Conservation (phyloP, 2,329 filamentous ascomycete genomes). For the Lachnellula willkommii region DNA sequence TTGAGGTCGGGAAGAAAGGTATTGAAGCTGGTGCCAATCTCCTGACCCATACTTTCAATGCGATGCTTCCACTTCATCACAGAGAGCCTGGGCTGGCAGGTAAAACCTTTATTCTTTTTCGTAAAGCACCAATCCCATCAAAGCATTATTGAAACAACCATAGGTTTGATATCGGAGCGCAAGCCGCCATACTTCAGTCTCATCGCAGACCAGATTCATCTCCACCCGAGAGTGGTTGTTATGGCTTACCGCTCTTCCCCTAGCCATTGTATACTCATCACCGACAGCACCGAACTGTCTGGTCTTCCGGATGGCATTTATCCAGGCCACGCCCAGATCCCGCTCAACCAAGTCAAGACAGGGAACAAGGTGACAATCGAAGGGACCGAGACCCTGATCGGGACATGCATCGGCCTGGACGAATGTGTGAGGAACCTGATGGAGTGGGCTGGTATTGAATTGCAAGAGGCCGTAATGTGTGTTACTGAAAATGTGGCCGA, state of each 20-base stretch:
- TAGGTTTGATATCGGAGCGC: constrained; percentile 30
- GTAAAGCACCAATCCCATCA: background rate
- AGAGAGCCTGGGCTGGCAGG: constrained; percentile 47
- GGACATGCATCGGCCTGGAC: constrained; percentile 46
- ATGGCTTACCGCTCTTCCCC: constrained; percentile 45
- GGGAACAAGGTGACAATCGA: constrained; percentile 46
- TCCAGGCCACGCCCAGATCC: constrained; percentile 47
- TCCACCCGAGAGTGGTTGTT: constrained; percentile 45
- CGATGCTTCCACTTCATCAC: constrained; percentile 46
- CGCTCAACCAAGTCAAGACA: constrained; percentile 42
- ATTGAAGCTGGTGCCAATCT: constrained; percentile 44
- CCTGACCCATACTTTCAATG: constrained; percentile 51
- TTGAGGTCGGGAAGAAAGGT: constrained; percentile 40
- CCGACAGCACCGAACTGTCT: constrained; percentile 50
- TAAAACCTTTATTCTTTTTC: background rate
- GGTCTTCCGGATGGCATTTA: constrained; percentile 47
- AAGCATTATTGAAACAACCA: background rate
- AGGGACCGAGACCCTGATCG: constrained; percentile 48
- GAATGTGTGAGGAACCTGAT: constrained; percentile 42
- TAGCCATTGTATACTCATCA: constrained; percentile 45
- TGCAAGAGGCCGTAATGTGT: constrained; percentile 26
- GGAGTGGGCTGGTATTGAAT: constrained; percentile 21
- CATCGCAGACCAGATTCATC: constrained; percentile 49
- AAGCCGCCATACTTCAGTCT: constrained; percentile 43
- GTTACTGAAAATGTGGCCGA: constrained; percentile 29